A percentile compares a stretch with the other conserved stretches of the same genome.
Evolutionary conservation across 2,329 filamentous ascomycete species (phyloP).

Genomic region (Colletotrichum salicis): DNA sequence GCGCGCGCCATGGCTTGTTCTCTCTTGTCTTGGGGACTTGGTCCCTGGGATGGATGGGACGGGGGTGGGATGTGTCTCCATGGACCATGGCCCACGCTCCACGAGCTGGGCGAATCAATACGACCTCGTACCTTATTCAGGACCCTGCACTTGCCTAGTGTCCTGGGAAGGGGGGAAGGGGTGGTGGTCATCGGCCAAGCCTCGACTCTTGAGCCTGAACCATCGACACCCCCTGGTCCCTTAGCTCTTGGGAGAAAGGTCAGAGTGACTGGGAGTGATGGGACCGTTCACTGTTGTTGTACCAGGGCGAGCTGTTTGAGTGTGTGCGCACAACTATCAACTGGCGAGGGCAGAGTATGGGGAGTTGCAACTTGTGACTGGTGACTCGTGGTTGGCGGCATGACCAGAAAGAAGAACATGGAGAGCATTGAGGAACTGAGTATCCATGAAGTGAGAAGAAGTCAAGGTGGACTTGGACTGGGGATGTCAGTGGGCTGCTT

Average conservation of each 20-base stretch:
- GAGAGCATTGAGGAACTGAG: neutral
- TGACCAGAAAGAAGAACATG: neutral
- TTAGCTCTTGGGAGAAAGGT: slow-evolving; percentile 11
- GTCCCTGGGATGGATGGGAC: neutral
- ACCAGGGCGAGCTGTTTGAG: neutral
- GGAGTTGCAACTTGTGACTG: neutral
- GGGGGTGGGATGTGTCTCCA: slow-evolving; percentile 14
- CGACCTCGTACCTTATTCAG: slow-evolving; percentile 35
- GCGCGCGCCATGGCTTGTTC: neutral
- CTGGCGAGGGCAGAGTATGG: neutral
- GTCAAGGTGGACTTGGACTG: slow-evolving; percentile 6
- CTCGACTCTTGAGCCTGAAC: slow-evolving; percentile 16
- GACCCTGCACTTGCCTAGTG: slow-evolving; percentile 26
- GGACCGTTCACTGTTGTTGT: neutral
- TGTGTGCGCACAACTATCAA: neutral
- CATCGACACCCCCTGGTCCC: slow-evolving; percentile 23
- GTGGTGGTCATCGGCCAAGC: slow-evolving; percentile 29
- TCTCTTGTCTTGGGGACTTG: neutral
- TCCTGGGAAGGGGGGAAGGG: slow-evolving; percentile 5
- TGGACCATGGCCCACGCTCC: neutral
- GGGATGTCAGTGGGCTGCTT: neutral
- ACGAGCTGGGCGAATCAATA: slow-evolving; percentile 32
- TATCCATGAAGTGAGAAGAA: neutral
- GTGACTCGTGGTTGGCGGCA: slow-evolving; percentile 4
- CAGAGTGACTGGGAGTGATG: slow-evolving; percentile 11